Evolutionary conservation across 345 rosid genomes (phyloP).

Genomic region (Salix dunnii): DNA sequence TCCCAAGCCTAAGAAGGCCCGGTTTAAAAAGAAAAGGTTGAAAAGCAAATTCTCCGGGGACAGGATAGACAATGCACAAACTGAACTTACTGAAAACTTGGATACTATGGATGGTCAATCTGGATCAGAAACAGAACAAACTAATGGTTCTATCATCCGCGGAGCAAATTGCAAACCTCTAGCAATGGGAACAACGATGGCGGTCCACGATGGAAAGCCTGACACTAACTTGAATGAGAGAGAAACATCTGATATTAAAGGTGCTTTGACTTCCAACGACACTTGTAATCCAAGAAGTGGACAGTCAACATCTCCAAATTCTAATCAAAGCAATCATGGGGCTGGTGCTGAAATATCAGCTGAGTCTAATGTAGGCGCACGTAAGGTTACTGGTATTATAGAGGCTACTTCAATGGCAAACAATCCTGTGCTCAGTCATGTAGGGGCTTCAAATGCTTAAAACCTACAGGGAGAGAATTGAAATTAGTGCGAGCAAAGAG

Average conservation of each 20-base stretch:
- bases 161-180: conserved; percentile 1
- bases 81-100: background rate
- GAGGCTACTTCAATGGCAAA: conserved; percentile 12
- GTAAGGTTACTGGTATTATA: conserved; percentile 6
- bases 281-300: conserved; percentile 21
- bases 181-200: conserved; percentile 1
- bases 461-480: conserved; percentile 34
- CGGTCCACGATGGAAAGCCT: conserved; percentile 7
- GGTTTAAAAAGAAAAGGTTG: conserved; percentile 47
- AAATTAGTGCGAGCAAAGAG: conserved; percentile 33
- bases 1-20: conserved; percentile 61
- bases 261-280: conserved; percentile 6
- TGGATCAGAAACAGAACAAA: conserved; percentile 15
- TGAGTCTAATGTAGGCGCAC: conserved; percentile 6
- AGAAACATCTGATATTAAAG: conserved; percentile 18
- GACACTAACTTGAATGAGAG: conserved; percentile 5
- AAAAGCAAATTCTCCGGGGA: conserved; percentile 24
- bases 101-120: background rate
- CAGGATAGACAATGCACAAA: conserved; percentile 16
- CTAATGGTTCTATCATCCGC: conserved; percentile 14
- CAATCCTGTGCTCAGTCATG: conserved; percentile 9
- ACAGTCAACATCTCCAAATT: conserved; percentile 5
- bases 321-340: conserved; percentile 15
- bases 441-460: conserved; percentile 25
- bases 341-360: conserved; percentile 11